Percentiles rank a stretch among this genome's conserved stretches.
Conservation (phyloP, 257 asterid species). For the Echites panduratus region DNA sequence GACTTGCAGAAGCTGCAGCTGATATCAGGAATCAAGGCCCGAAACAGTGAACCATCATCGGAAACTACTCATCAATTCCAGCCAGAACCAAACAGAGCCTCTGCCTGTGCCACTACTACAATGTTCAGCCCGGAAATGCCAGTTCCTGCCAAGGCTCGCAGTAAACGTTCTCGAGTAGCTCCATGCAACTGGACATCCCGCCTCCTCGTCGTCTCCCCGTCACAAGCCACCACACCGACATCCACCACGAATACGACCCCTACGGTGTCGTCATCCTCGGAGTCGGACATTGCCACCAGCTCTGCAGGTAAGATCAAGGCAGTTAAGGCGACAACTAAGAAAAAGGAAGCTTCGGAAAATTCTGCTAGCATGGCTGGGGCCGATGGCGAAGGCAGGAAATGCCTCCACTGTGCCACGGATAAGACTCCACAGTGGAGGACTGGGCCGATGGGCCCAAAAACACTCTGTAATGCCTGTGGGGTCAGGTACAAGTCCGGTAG, state of each 20-base stretch:
- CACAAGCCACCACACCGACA: conserved; percentile 8
- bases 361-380: conserved; percentile 7
- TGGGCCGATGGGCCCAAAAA: conserved; percentile 94
- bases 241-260: not conserved
- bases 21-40: conserved; percentile 53
- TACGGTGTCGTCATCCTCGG: conserved; percentile 43
- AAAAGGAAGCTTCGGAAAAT: conserved; percentile 32
- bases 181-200: conserved; percentile 84
- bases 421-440: conserved; percentile 98
- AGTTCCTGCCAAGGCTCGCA: conserved; percentile 87
- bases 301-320: conserved; percentile 29
- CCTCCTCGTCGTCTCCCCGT: conserved; percentile 45
- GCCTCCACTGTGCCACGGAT: conserved; percentile 92
- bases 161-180: conserved; percentile 88
- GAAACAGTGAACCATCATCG: conserved; percentile 27
- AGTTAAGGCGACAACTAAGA: conserved; percentile 21
- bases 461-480: conserved; percentile 90
- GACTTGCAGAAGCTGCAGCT: conserved; percentile 63
- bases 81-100: conserved; percentile 35
- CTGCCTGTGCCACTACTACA: conserved; percentile 14
- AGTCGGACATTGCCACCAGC: conserved; percentile 28
- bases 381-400: conserved; percentile 52
- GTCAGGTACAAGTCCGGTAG: conserved; percentile 89
- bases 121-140: conserved; percentile 42
- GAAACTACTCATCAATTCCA: conserved; percentile 35